Percentiles rank a stretch among this genome's conserved stretches.
phyloP scores from a whole-genome alignment of 2,329 filamentous ascomycete species.

The Pyrenophora seminiperda region DNA sequence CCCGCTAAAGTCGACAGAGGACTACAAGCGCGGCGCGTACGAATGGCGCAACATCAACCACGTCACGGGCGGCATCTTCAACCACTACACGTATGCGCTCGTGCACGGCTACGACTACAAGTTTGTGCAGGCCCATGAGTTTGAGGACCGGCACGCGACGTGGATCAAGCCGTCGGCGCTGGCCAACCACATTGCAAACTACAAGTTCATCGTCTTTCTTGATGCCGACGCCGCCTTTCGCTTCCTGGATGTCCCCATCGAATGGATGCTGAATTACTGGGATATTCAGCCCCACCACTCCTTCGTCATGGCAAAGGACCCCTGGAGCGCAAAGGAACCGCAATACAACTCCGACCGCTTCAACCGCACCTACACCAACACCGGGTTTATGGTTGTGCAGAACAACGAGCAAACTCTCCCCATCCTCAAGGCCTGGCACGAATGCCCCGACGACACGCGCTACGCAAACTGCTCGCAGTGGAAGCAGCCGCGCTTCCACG shows the following conservation, averaged over 20 bases:
- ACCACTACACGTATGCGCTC: slow-evolving; percentile 48
- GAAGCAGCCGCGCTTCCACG: slow-evolving; percentile 47
- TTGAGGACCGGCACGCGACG: slow-evolving; percentile 51
- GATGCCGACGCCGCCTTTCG: slow-evolving; percentile 56
- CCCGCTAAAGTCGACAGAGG: slow-evolving; percentile 38
- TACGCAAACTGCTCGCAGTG: slow-evolving; percentile 47
- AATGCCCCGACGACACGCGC: slow-evolving; percentile 45
- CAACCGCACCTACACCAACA: slow-evolving; percentile 55
- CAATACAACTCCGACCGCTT: slow-evolving; percentile 51
- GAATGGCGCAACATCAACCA: slow-evolving; percentile 47
- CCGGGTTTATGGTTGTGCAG: slow-evolving; percentile 61
- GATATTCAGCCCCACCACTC: slow-evolving; percentile 51
- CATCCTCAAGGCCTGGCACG: slow-evolving; percentile 58
- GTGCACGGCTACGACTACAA: slow-evolving; percentile 59
- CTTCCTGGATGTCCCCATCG: slow-evolving; percentile 54
- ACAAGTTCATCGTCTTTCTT: slow-evolving; percentile 56
- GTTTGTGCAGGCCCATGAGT: slow-evolving; percentile 50
- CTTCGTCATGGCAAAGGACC: slow-evolving; percentile 55
- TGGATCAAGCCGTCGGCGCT: slow-evolving; percentile 55
- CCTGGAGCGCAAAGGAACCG: slow-evolving; percentile 41
- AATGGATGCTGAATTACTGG: slow-evolving; percentile 60
- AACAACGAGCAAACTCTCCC: slow-evolving; percentile 56
- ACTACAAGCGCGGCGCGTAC: slow-evolving; percentile 39
- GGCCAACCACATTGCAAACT: slow-evolving; percentile 45
- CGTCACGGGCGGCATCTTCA: slow-evolving; percentile 46